A percentile compares a stretch with the other conserved stretches of the same genome.
These are phyloP conservation scores for Fraxinus albicans DNA, from an alignment of 305 asterid species.

Conservation along the genomic window DNA sequence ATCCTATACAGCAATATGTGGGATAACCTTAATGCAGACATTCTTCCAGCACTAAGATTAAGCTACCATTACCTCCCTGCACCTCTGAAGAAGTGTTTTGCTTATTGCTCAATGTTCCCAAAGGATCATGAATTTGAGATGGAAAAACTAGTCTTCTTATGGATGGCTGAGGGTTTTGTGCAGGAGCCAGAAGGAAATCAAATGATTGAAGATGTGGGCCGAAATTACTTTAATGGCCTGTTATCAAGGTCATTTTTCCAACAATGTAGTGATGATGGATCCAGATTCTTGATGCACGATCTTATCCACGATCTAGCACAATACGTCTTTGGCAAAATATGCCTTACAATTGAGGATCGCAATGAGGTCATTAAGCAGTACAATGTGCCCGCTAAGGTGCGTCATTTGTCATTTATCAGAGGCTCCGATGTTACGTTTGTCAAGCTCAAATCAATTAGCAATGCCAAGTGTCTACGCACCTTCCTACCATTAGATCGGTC, in stretches of 20 bases:
- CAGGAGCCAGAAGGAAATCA: constrained; percentile 22
- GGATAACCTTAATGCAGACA: constrained; percentile 37
- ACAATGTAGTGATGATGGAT: constrained; percentile 4
- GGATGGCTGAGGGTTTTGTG: constrained; percentile 57
- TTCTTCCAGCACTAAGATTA: constrained; percentile 43
- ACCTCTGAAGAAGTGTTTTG: constrained; percentile 46
- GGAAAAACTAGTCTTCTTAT: constrained; percentile 41
- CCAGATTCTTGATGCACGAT: constrained; percentile 38
- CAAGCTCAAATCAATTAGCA: neutral
- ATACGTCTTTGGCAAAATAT: constrained; percentile 20
- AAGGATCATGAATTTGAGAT: constrained; percentile 36
- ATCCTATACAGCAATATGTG: constrained; percentile 41
- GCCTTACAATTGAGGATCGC: constrained; percentile 13
- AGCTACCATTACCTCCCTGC: constrained; percentile 51
- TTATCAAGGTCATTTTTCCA: constrained; percentile 36
- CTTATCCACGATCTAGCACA: constrained; percentile 35
- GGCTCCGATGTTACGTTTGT: neutral
- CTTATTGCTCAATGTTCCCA: constrained; percentile 55
- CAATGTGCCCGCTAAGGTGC: constrained; percentile 7
- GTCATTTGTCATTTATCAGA: constrained; percentile 28
- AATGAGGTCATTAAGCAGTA: neutral
- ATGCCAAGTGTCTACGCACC: constrained; percentile 31
- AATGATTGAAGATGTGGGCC: constrained; percentile 41
- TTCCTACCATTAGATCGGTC: constrained; percentile 24
- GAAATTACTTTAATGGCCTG: constrained; percentile 27